A percentile compares a stretch with the other conserved stretches of the same genome.
Conservation (phyloP, 768 basidiomycete species). For the Lyophyllum semitale region DNA sequence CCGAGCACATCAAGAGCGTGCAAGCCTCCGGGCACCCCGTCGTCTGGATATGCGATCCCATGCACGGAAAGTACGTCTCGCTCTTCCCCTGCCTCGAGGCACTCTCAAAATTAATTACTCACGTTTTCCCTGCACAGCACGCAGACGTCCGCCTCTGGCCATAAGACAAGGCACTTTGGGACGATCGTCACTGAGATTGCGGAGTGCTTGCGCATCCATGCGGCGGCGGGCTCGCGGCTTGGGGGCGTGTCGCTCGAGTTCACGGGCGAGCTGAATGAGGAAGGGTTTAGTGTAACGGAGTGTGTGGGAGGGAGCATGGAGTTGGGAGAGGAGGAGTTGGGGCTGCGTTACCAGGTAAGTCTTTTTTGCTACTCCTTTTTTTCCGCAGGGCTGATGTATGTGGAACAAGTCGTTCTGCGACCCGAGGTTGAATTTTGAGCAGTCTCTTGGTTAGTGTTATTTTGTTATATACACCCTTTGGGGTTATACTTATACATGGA, state of each 20-base stretch:
- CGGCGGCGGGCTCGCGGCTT: constrained; percentile 68
- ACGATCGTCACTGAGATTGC: constrained; percentile 89
- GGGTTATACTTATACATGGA: not conserved
- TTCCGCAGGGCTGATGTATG: not conserved
- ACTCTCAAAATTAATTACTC: not conserved
- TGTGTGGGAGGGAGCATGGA: constrained; percentile 98
- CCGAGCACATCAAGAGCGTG: constrained; percentile 82
- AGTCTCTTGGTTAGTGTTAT: constrained; percentile 73
- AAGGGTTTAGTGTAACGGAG: constrained; percentile 95
- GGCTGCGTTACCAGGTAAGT: constrained; percentile 83
- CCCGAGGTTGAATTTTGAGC: constrained; percentile 91
- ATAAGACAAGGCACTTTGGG: constrained; percentile 90
- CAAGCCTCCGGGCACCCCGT: constrained; percentile 82
- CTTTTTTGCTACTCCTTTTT: not conserved
- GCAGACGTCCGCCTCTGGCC: constrained; percentile 71
- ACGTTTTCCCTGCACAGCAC: constrained; percentile 52
- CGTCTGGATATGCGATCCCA: constrained; percentile 94
- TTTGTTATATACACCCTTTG: constrained; percentile 3
- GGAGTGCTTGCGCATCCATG: constrained; percentile 79
- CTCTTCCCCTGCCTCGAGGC: not conserved
- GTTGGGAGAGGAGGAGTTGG: constrained; percentile 83
- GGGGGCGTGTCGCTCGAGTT: constrained; percentile 89
- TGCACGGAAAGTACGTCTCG: constrained; percentile 92
- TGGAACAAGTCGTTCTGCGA: constrained; percentile 81
- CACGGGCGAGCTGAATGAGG: constrained; percentile 87